Base-by-base conservation (phyloP, 2,329 filamentous ascomycete species). In the Hypomyces perniciosus region DNA sequence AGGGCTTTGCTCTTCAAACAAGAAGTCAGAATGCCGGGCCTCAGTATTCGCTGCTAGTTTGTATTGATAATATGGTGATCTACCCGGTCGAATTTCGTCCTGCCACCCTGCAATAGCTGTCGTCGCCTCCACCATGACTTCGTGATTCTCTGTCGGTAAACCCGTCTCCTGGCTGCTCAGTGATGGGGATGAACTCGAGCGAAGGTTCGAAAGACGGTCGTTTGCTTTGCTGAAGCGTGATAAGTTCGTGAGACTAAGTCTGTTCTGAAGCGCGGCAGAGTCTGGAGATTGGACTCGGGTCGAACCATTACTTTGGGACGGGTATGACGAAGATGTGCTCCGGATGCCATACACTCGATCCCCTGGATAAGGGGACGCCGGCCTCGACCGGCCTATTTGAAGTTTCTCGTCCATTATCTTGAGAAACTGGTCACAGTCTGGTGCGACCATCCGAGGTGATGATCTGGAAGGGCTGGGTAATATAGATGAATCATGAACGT, bases 281-380 rank as follows among this genome's bases (percentile, higher is more conserved):
- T 57, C 53, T 4, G 66, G 66, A n/a, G 68, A 69, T 31, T 61
- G 59, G 1, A 61, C 29, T 13, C 57, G 50, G 8, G 52, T 54
- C 4, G 58, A 59, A 7, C 39, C 50, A n/a, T 58, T 50, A 2
- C 56, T 56, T 2, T 58, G 51, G 8, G 61, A 59, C 10, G 59
- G 62, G 37, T 68, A 68, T 1, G 61, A 60, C 8, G 66, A 68
- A n/a, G 66, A 68, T 4, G 56, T 50, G 44, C 60, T 65, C n/a
- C 64, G 60, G 31, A 47, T 49, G 13, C 49, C 52, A 20, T 26
- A 40, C 8, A 31, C 28, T 29, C 31, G 45, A 13, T 43, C 46
- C 10, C 50, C 44, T 35, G 41, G n/a, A 33, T 28, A 29, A 12
- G 48, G 34, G 6, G 39, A 20, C 10, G 44, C 10, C 4, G 10